phyloP scores from a whole-genome alignment of 2,329 filamentous ascomycete genomes.

The Colletotrichum filicis region DNA sequence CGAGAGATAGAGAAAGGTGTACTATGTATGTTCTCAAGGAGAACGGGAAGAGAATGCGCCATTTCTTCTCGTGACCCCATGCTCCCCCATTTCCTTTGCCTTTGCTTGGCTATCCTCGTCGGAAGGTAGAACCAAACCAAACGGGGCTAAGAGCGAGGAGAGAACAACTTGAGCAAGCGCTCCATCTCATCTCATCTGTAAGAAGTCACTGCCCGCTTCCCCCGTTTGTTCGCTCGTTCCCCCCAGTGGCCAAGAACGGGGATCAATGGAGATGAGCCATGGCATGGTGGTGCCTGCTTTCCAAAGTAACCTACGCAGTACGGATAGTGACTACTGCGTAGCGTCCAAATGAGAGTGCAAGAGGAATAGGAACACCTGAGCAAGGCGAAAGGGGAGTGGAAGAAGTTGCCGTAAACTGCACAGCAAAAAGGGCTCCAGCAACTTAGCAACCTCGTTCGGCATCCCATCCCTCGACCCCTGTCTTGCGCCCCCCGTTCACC shows the following conservation, averaged over 20 bases:
- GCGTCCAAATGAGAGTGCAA: not conserved
- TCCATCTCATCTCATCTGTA: not conserved
- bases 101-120: not conserved
- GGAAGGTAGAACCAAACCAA: not conserved
- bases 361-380: not conserved
- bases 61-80: slow-evolving; percentile 5
- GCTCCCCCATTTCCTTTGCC: not conserved
- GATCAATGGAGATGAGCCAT: slow-evolving; percentile 1
- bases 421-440: not conserved
- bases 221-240: slow-evolving; percentile 4
- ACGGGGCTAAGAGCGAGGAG: not conserved
- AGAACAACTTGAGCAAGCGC: not conserved
- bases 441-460: not conserved
- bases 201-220: not conserved
- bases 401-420: not conserved
- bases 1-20: not conserved
- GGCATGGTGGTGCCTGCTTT: not conserved
- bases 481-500: not conserved
- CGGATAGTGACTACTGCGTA: too few species aligned
- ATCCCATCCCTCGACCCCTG: not conserved
- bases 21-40: not conserved
- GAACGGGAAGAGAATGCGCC: not conserved
- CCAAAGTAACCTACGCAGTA: not conserved
- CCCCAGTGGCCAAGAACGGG: slow-evolving; percentile 6
- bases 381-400: not conserved